Evolutionary conservation across 108 stramenopile species (phyloP).

Genomic region (Nitzschia sp.): DNA sequence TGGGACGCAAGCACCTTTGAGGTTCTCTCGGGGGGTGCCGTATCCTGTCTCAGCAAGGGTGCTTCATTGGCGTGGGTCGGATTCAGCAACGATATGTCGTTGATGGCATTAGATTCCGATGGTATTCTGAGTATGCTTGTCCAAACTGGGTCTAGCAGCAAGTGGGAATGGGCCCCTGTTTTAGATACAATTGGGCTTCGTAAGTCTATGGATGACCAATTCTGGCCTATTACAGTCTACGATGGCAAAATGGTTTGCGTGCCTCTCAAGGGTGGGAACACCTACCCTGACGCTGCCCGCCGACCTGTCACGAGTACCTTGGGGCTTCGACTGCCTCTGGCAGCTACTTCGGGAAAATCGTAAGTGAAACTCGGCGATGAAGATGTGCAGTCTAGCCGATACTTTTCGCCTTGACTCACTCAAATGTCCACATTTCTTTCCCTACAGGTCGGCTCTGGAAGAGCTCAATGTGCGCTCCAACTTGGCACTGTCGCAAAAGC

Average conservation of each 20-base stretch:
- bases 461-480: constrained; percentile 74
- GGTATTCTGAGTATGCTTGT: constrained; percentile 85
- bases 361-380: constrained; percentile 21
- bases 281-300: constrained; percentile 77
- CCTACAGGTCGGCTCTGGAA: constrained; percentile 50
- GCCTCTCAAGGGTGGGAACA: constrained; percentile 76
- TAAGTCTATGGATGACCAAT: constrained; percentile 70
- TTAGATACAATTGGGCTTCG: constrained; percentile 80
- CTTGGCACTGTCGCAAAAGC: constrained; percentile 68
- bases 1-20: constrained; percentile 62
- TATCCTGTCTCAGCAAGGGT: constrained; percentile 62
- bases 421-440: not conserved
- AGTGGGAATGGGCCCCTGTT: constrained; percentile 72
- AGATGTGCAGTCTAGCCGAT: not conserved
- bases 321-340: constrained; percentile 73
- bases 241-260: constrained; percentile 80
- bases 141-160: not conserved
- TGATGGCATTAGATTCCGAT: constrained; percentile 73
- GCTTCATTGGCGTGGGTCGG: constrained; percentile 76
- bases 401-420: constrained; percentile 1
- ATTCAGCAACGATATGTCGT: constrained; percentile 69
- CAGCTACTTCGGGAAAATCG: constrained; percentile 42
- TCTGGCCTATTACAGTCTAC: constrained; percentile 77
- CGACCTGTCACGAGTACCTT: constrained; percentile 74
- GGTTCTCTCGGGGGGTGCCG: constrained; percentile 50